Base-by-base conservation (phyloP, 2,329 filamentous ascomycete species). In the Ascochyta lentis region DNA sequence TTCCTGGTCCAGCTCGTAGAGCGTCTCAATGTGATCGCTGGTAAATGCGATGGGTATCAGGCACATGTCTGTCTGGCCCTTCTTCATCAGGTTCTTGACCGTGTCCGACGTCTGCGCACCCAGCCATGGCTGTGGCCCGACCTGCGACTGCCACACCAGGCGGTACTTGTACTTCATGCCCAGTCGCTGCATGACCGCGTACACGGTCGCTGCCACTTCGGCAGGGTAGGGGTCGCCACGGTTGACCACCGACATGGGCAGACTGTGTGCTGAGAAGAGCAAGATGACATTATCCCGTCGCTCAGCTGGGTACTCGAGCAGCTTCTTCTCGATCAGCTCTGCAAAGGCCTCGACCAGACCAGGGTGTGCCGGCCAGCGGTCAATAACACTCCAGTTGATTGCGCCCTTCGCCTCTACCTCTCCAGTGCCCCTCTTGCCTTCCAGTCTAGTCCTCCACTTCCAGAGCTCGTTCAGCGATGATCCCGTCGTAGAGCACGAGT, bases 211-310 rank as follows among this genome's bases (percentile, higher is more conserved):
- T 6, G 91, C 94, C 6, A 99, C 95, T 76, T 99, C 95, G 29
- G 91, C 89, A 1, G 95, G 94, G 74, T 99, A 99, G 0, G 95
- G 90, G 69, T 99, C 95, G 58, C 95, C 89, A 88, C 94, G 85
- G 79, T 99, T 99, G 49, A 99, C 93, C 8, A 99, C 95, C 49
- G 89, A 90, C 95, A 99, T 99, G 34, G 95, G 95, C 65, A 99
- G 79, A 69, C 92, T 96, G 79, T 99, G 95, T 1, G 95, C 95
- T 3, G 93, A 96, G 77, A 97, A 99, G 15, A 99, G 81, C 34
- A 99, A 79, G 3, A 98, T 88, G 1, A 94, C 95, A 58, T 91
- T 81, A 54, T 90, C 87, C 63, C 93, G 83, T 63, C 87, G 84
- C 59, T 95, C 91, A 69, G 89, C 85, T 0, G 94, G 92, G 67